Evolutionary conservation across 306 rosid genomes (phyloP).

Genomic region (Abrus precatorius): DNA sequence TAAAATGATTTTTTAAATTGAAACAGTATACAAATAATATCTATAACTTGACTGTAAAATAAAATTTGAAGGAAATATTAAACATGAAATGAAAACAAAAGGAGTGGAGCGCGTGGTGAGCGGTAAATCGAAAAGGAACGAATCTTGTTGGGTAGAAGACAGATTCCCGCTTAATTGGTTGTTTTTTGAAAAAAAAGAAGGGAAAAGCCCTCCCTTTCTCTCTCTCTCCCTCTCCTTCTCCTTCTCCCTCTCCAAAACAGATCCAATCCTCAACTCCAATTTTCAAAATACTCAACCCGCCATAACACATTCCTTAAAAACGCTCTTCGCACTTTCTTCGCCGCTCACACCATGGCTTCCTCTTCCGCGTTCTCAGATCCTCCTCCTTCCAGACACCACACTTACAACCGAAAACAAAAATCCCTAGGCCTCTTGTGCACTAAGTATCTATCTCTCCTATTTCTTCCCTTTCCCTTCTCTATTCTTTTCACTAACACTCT

Average conservation of each 20-base stretch:
- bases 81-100: too few relatives aligned
- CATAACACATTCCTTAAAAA: too few relatives aligned
- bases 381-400: conserved; percentile 54
- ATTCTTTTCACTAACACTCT: neutral
- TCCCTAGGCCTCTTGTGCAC: conserved; percentile 93
- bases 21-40: too few relatives aligned
- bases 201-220: conserved; percentile 41
- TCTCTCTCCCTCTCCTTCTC: neutral
- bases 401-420: conserved; percentile 72
- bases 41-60: too few relatives aligned
- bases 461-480: neutral
- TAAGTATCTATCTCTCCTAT: conserved; percentile 56
- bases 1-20: too few relatives aligned
- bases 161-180: conserved; percentile 9
- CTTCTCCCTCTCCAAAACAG: neutral
- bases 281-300: too few relatives aligned
- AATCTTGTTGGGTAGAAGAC: too few relatives aligned
- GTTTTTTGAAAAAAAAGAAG: neutral
- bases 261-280: too few relatives aligned
- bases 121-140: neutral
- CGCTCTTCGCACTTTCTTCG: neutral
- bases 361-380: conserved; percentile 49
- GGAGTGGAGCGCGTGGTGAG: too few relatives aligned
- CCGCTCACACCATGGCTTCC: conserved; percentile 47
- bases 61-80: too few relatives aligned